These are phyloP conservation scores for Pestalotiopsis sp. DNA, from an alignment of 2,329 filamentous ascomycete genomes.

Conservation along the genomic window DNA sequence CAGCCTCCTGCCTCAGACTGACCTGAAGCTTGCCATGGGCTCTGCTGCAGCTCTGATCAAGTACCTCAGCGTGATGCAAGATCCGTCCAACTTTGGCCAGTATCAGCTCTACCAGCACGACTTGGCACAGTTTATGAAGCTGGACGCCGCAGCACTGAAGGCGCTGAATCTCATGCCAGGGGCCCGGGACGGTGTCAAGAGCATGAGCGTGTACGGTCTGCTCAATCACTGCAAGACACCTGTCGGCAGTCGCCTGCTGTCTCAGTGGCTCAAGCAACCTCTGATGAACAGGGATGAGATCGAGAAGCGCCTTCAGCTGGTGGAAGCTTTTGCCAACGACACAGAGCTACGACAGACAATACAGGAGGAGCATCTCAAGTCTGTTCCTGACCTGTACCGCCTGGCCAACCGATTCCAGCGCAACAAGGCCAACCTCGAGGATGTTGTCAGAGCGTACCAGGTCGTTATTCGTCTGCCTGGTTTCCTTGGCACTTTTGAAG, in stretches of 20 bases:
- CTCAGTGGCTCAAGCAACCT: constrained; percentile 97
- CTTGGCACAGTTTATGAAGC: constrained; percentile 95
- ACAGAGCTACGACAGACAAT: constrained; percentile 93
- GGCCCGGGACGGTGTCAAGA: constrained; percentile 91
- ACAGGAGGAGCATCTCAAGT: constrained; percentile 92
- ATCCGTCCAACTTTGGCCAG: constrained; percentile 93
- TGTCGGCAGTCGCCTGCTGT: constrained; percentile 83
- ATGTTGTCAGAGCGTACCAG: constrained; percentile 94
- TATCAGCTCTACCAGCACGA: constrained; percentile 98
- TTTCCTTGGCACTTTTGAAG: constrained; percentile 86
- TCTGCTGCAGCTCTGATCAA: constrained; percentile 92
- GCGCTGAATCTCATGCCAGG: constrained; percentile 97
- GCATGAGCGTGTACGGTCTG: constrained; percentile 92
- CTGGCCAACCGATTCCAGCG: constrained; percentile 94
- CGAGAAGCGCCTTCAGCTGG: constrained; percentile 86
- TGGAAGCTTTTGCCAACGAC: constrained; percentile 91
- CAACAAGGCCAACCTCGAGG: constrained; percentile 87
- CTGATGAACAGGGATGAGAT: constrained; percentile 91
- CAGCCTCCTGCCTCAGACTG: constrained; percentile 81
- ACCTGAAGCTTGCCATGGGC: constrained; percentile 94
- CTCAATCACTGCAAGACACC: constrained; percentile 98
- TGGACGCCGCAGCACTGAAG: constrained; percentile 91
- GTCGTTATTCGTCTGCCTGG: constrained; percentile 89
- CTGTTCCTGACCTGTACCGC: constrained; percentile 91
- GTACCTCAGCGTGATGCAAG: constrained; percentile 87